Evolutionary conservation across 495 filamentous ascomycete genomes (phyloP).

Genomic region (Bacidia gigantensis): DNA sequence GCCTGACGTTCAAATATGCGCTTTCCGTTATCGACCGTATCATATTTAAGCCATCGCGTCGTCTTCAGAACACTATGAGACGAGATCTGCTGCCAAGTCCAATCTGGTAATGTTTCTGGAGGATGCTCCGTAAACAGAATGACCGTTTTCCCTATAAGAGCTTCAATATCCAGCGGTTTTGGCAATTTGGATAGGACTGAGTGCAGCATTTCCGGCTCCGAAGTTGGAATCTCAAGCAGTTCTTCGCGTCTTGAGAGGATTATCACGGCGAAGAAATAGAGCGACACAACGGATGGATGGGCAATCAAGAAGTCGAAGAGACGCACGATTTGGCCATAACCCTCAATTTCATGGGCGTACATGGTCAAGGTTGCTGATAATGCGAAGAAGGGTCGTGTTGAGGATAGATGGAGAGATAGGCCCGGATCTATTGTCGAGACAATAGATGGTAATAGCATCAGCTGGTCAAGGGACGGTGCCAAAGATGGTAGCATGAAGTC

Average conservation of each 20-base stretch:
- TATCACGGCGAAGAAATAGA: constrained; percentile 88
- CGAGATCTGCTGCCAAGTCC: constrained; percentile 59
- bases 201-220: constrained; percentile 92
- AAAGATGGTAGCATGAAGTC: constrained; percentile 96
- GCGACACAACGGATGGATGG: constrained; percentile 64
- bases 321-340: constrained; percentile 71
- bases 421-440: constrained; percentile 51
- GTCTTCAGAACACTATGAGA: constrained; percentile 73
- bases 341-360: constrained; percentile 90
- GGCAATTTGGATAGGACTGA: constrained; percentile 79
- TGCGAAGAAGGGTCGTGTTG: constrained; percentile 80
- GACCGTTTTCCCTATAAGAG: constrained; percentile 50
- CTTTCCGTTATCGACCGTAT: constrained; percentile 47
- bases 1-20: constrained; percentile 54
- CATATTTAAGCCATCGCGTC: constrained; percentile 34
- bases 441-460: constrained; percentile 72
- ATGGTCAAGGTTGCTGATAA: constrained; percentile 80
- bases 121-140: constrained; percentile 50
- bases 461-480: constrained; percentile 64
- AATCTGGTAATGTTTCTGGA: constrained; percentile 50
- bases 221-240: constrained; percentile 62
- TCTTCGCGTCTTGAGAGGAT: constrained; percentile 66
- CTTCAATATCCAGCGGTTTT: constrained; percentile 68
- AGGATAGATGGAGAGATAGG: constrained; percentile 57
- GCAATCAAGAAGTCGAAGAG: constrained; percentile 87